These are phyloP conservation scores for Circinella minor DNA, from an alignment of 371 early-diverging fungal species.

Conservation along the genomic window DNA sequence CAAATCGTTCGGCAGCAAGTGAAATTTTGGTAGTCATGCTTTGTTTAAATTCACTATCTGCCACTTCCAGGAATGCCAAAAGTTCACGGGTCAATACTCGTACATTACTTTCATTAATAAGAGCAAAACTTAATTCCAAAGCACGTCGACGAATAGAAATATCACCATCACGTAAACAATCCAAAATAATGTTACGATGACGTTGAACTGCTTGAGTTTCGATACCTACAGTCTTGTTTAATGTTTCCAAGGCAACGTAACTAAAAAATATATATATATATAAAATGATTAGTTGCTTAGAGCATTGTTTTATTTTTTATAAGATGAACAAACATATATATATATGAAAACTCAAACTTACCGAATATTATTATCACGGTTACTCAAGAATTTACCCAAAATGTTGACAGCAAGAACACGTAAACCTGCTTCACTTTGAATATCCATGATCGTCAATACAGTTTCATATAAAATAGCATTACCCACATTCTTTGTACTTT, in stretches of 20 bases:
- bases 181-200: conserved; percentile 94
- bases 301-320: too few species aligned
- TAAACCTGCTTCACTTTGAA: conserved; percentile 89
- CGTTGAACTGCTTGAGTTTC: conserved; percentile 96
- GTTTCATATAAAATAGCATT: conserved; percentile 97
- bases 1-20: conserved; percentile 84
- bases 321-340: background rate
- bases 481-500: conserved; percentile 94
- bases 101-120: conserved; percentile 91
- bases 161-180: conserved; percentile 95
- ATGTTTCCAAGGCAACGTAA: conserved; percentile 94
- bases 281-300: too few species aligned
- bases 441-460: conserved; percentile 94
- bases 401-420: conserved; percentile 97
- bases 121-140: conserved; percentile 92
- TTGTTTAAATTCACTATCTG: conserved; percentile 90
- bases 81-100: conserved; percentile 94
- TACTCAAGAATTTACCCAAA: conserved; percentile 92
- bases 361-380: conserved; percentile 96
- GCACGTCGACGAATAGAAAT: conserved; percentile 97
- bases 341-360: conserved; percentile 37
- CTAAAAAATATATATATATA: too few species aligned
- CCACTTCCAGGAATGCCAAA: conserved; percentile 88
- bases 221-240: conserved; percentile 86
- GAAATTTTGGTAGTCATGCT: conserved; percentile 90